Conservation (phyloP, 768 basidiomycete species). For the Xerocomus brunneocitrinus region DNA sequence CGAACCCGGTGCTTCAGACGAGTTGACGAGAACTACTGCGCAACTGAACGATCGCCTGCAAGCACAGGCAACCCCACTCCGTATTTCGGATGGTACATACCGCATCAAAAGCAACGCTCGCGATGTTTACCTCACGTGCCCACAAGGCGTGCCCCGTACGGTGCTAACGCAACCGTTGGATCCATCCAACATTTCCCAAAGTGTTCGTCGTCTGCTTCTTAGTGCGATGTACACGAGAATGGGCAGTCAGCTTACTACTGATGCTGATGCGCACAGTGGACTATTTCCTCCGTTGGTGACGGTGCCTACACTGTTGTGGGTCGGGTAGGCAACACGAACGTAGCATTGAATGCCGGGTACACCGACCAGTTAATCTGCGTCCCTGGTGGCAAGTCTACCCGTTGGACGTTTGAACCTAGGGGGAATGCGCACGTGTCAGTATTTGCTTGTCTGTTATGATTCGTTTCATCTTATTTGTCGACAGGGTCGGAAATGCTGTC, state of each 20-base stretch:
- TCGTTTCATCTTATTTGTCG: background rate
- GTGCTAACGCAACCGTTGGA: background rate
- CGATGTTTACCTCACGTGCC: background rate
- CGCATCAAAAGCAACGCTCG: background rate
- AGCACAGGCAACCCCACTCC: background rate
- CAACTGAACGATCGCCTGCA: background rate
- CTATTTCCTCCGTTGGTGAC: background rate
- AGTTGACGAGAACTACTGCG: background rate
- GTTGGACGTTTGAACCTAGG: background rate
- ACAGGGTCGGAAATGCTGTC: background rate
- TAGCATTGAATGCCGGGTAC: background rate
- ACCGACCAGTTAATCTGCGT: background rate
- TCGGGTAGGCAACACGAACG: background rate
- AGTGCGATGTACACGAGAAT: background rate
- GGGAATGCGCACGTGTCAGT: background rate
- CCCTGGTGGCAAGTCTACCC: background rate
- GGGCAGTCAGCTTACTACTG: background rate
- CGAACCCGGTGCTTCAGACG: background rate
- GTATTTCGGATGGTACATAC: background rate
- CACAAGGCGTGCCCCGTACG: background rate
- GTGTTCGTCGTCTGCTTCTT: background rate
- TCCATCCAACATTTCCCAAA: background rate
- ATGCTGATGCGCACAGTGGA: background rate
- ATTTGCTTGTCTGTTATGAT: too few relatives aligned
- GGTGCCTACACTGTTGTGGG: background rate